Evolutionary conservation across 768 basidiomycete genomes (phyloP), one percentile per base, ranked within the genome.

Genomic region (Lactarius evosmus): DNA sequence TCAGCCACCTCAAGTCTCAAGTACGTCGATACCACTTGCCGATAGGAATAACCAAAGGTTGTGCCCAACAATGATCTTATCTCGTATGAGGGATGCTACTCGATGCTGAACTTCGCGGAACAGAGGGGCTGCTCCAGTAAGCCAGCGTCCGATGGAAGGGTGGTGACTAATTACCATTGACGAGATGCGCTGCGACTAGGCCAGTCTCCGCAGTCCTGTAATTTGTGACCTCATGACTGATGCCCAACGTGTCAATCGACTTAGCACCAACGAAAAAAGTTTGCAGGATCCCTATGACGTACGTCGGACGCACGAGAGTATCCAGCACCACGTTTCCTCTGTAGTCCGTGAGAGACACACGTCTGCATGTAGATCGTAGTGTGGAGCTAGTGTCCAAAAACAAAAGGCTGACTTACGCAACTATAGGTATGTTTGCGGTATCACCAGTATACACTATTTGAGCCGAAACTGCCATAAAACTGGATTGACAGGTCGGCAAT

Each of bases 1-100:
- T 63, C 46, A 59, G 57, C 19, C 16, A 40, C 22, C 32, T 25
- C 29, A 58, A 56, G 32, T 33, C 32, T 56, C 33, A 67, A 62
- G 14, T 60, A 41, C 40, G 41, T 6, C 25, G 46, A 49, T 2
- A 29, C 40, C 17, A 73, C 78, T 55, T 67, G 82, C 84, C 54
- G 83, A 83, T 63, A 85, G 72, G 66, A 82, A 79, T 46, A 77
- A 74, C 83, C 83, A 85, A 22, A 85, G 70, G 34, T 76, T 73
- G 68, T 85, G 79, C n/a, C 84, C 84, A n/a, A 85, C 76, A 30
- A 85, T 70, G 19, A 85, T 78, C 67, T 82, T 83, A 62, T 76
- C 74, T 19, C 69, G 72, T 55, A 84, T 76, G 50, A 81, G 67
- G n/a, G 69, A 68, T 14, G 77, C 75, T 9, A 83, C 80, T 8